A percentile compares a stretch with the other conserved stretches of the same genome.
phyloP scores from a whole-genome alignment of 2,329 filamentous ascomycete genomes.

The Beauveria asiatica region DNA sequence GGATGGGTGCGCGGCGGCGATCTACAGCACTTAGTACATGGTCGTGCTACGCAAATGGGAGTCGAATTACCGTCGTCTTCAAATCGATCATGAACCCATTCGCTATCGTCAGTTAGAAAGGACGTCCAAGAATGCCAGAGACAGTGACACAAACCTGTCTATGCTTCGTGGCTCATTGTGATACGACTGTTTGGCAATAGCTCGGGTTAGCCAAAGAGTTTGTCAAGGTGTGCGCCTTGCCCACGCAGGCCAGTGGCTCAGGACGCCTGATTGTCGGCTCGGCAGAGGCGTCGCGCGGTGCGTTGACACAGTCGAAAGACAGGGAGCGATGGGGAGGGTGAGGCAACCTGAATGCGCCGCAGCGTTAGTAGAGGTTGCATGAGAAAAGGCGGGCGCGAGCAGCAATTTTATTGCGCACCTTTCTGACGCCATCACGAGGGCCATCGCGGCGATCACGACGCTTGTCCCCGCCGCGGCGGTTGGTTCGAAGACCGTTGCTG shows the following conservation, averaged over 20 bases:
- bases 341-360: conserved; percentile 24
- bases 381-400: conserved; percentile 5
- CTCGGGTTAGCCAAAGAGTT: conserved; percentile 30
- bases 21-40: conserved; percentile 22
- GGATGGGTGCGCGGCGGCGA: conserved; percentile 32
- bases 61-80: conserved; percentile 56
- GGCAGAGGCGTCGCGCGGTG: conserved; percentile 18
- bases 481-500: conserved; percentile 26
- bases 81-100: conserved; percentile 92
- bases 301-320: conserved; percentile 22
- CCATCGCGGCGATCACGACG: conserved; percentile 35
- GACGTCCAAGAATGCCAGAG: not conserved
- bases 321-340: conserved; percentile 21
- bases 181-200: conserved; percentile 44
- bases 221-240: conserved; percentile 24
- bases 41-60: conserved; percentile 5
- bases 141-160: conserved; percentile 49
- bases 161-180: conserved; percentile 57
- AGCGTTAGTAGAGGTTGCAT: conserved; percentile 1
- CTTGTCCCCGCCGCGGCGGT: conserved; percentile 26
- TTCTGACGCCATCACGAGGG: conserved; percentile 81
- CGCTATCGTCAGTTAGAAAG: conserved; percentile 38
- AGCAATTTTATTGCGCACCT: conserved; percentile 45
- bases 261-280: not conserved
- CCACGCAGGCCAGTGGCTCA: conserved; percentile 17